Conservation (phyloP, 495 filamentous ascomycete genomes). For the Aspergillus ostianus region DNA sequence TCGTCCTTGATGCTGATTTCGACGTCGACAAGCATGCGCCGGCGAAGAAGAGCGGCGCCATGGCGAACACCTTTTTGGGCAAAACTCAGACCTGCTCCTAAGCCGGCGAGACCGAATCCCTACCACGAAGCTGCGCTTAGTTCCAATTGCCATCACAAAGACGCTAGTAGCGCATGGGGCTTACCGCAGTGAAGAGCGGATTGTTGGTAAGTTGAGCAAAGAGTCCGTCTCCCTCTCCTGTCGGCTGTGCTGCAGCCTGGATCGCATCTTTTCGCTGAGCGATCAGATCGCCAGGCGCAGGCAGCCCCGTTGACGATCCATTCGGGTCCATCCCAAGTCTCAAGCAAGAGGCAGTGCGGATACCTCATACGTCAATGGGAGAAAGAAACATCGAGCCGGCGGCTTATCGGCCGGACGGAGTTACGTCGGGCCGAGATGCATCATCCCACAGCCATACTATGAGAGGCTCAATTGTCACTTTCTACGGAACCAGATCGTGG, state of each 20-base stretch:
- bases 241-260: constrained; percentile 28
- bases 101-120: constrained; percentile 82
- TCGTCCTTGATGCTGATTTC: constrained; percentile 93
- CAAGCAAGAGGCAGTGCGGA: too few species aligned
- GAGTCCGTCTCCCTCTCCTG: constrained; percentile 46
- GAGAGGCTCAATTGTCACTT: too few species aligned
- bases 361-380: too few species aligned
- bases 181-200: constrained; percentile 68
- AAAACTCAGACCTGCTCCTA: constrained; percentile 74
- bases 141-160: not conserved
- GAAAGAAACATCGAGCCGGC: too few species aligned
- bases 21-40: constrained; percentile 87
- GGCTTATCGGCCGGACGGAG: too few species aligned
- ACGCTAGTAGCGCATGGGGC: constrained; percentile 2
- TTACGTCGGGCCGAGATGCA: constrained; percentile 31
- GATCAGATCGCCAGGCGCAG: constrained; percentile 39
- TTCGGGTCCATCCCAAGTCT: constrained; percentile 47
- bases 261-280: constrained; percentile 37
- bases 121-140: constrained; percentile 20
- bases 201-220: constrained; percentile 59
- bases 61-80: constrained; percentile 70
- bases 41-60: constrained; percentile 67
- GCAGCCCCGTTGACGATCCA: constrained; percentile 32
- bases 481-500: too few species aligned
- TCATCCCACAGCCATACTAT: too few species aligned